Evolutionary conservation across 2,329 filamentous ascomycete genomes (phyloP).

Genomic region (Xylaria sp.): DNA sequence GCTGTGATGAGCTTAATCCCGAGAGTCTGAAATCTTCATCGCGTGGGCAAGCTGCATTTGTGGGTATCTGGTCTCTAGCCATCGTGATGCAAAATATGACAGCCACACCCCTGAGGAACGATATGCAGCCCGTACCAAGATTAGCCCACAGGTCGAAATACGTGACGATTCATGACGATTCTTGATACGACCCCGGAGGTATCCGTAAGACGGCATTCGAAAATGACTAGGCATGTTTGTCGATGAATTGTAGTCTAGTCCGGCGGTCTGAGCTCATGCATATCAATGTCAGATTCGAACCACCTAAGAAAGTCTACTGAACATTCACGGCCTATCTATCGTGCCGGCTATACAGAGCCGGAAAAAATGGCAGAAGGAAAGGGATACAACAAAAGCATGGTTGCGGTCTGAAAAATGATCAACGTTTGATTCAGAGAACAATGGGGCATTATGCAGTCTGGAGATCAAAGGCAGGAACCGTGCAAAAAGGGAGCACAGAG

Average conservation of each 20-base stretch:
- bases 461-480: not conserved
- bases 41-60: conserved; percentile 15
- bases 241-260: not conserved
- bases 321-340: not conserved
- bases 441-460: not conserved
- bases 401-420: not conserved
- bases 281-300: not conserved
- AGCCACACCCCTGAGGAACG: conserved; percentile 6
- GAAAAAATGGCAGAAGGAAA: not conserved
- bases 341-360: not conserved
- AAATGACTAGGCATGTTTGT: not conserved
- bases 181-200: not conserved
- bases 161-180: not conserved
- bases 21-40: not conserved
- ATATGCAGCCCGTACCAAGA: conserved; percentile 15
- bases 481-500: not conserved
- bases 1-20: not conserved
- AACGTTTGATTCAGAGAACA: not conserved
- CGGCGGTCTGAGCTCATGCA: not conserved
- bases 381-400: not conserved
- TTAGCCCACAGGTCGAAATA: conserved; percentile 20
- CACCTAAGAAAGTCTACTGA: not conserved
- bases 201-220: not conserved
- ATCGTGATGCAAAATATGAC: conserved; percentile 26
- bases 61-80: conserved; percentile 14